Percentiles rank a stretch among this genome's conserved stretches.
Conservation (phyloP, 2,329 filamentous ascomycete genomes). For the Alternaria panax region DNA sequence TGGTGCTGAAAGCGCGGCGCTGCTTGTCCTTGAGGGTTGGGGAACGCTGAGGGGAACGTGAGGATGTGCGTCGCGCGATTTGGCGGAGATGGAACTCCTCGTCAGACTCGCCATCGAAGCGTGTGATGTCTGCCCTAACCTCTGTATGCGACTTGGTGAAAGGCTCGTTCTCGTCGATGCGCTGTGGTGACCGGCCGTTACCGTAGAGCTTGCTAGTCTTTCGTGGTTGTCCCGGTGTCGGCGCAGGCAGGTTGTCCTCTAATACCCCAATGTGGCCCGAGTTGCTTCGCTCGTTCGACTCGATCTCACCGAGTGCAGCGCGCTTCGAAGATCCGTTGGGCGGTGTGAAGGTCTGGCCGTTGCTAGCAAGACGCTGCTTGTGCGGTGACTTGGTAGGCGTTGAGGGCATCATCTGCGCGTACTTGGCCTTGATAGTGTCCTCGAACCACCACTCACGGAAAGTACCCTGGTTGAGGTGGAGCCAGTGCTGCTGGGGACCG, state of each 20-base stretch:
- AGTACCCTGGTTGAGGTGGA: constrained; percentile 93
- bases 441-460: constrained; percentile 99
- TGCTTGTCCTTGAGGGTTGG: constrained; percentile 65
- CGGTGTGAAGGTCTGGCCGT: constrained; percentile 79
- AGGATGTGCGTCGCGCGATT: constrained; percentile 66
- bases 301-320: constrained; percentile 91
- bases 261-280: constrained; percentile 66
- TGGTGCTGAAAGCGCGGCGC: constrained; percentile 76
- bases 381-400: constrained; percentile 64
- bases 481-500: constrained; percentile 97
- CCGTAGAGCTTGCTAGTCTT: constrained; percentile 82
- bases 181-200: constrained; percentile 56
- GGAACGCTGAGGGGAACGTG: constrained; percentile 67
- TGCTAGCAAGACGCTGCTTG: constrained; percentile 63
- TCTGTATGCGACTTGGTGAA: constrained; percentile 65
- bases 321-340: constrained; percentile 80
- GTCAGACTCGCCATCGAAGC: constrained; percentile 72
- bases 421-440: constrained; percentile 79
- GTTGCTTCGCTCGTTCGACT: constrained; percentile 71
- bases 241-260: constrained; percentile 92
- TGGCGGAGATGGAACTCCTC: constrained; percentile 81
- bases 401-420: constrained; percentile 67
- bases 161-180: constrained; percentile 58
- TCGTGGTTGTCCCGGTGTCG: constrained; percentile 92
- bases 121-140: constrained; percentile 64